These are phyloP conservation scores for Botrytis byssoidea DNA, from an alignment of 2,329 filamentous ascomycete species.

Conservation along the genomic window DNA sequence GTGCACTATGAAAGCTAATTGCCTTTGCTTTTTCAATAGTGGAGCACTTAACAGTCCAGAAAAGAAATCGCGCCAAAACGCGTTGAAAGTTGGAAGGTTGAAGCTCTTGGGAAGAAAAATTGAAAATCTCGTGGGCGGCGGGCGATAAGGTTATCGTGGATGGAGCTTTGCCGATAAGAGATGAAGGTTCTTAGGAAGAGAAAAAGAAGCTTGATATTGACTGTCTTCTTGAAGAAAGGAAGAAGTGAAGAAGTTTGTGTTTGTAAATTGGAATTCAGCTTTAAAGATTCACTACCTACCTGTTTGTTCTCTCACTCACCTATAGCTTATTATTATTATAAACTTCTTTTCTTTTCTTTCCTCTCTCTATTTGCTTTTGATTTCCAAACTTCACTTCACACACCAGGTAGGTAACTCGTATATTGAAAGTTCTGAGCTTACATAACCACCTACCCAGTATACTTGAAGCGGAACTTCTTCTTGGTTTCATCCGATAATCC, in stretches of 20 bases:
- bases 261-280: too few species aligned
- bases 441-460: not conserved
- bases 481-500: not conserved
- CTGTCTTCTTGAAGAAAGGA: not conserved
- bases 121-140: not conserved
- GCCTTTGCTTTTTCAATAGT: constrained; percentile 14
- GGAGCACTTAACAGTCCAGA: not conserved
- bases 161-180: not conserved
- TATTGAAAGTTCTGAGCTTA: not conserved
- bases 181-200: not conserved
- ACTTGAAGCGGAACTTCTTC: not conserved
- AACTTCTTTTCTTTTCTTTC: not conserved
- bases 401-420: too few species aligned
- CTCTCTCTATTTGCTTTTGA: not conserved
- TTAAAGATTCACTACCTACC: too few species aligned
- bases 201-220: not conserved
- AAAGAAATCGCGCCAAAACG: constrained; percentile 15
- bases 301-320: not conserved
- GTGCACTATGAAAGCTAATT: not conserved
- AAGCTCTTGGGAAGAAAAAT: not conserved
- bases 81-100: constrained; percentile 2
- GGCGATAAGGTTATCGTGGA: not conserved
- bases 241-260: not conserved
- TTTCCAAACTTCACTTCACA: not conserved
- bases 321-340: too few species aligned